Evolutionary conservation across 148 eudicot genomes (phyloP).

Genomic region (Spergularia bocconei): DNA sequence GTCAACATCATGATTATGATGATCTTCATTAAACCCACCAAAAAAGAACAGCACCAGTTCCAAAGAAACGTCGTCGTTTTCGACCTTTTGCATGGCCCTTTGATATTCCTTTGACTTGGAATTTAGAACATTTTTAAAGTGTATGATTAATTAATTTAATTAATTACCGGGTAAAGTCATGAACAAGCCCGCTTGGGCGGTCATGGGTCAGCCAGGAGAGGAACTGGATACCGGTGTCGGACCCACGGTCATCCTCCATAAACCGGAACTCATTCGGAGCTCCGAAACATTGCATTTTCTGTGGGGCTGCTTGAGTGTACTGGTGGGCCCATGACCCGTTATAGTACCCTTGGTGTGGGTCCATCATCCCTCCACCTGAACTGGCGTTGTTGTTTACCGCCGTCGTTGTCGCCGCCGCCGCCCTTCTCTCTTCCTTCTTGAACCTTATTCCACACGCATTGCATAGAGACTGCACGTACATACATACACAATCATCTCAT

Average conservation of each 20-base stretch:
- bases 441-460: conserved; percentile 96
- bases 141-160: neutral
- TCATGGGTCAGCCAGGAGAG: conserved; percentile 76
- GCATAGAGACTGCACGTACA: conserved; percentile 75
- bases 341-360: conserved; percentile 37
- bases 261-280: conserved; percentile 70
- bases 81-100: conserved; percentile 24
- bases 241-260: conserved; percentile 47
- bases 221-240: conserved; percentile 44
- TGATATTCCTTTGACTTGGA: neutral
- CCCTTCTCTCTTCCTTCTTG: conserved; percentile 96
- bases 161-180: conserved; percentile 61
- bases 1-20: conserved; percentile 23
- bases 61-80: conserved; percentile 27
- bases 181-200: conserved; percentile 52
- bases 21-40: neutral
- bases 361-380: conserved; percentile 28
- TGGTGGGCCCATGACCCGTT: conserved; percentile 46
- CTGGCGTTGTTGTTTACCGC: conserved; percentile 24
- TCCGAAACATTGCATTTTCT: conserved; percentile 44
- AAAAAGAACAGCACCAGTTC: conserved; percentile 4
- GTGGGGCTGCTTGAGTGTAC: conserved; percentile 17
- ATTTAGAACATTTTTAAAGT: neutral
- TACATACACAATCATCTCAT: neutral
- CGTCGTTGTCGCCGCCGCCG: conserved; percentile 59